Evolutionary conservation across 495 filamentous ascomycete species (phyloP).

Genomic region (Podospora bellae-mahoneyi): DNA sequence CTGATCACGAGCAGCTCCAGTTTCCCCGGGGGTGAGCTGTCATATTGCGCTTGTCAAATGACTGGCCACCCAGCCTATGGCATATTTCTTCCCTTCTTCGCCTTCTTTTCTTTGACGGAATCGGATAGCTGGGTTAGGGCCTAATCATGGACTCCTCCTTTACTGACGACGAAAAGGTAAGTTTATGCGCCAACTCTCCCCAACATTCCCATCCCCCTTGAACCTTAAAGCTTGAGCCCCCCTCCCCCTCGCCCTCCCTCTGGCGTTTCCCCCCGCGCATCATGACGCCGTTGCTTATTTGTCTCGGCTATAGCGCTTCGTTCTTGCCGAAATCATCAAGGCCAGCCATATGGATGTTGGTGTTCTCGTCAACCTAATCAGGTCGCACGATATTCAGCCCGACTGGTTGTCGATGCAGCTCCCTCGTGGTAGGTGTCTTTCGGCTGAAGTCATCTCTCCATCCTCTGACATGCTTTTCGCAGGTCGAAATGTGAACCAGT

Average conservation of each 20-base stretch:
- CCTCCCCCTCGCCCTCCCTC: background rate
- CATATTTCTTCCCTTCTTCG: slow-evolving; percentile 28
- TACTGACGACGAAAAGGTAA: slow-evolving; percentile 49
- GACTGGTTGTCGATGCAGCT: slow-evolving; percentile 48
- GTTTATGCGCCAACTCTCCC: slow-evolving; percentile 10
- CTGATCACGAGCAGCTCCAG: slow-evolving; percentile 29
- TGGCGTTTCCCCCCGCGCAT: slow-evolving; percentile 13
- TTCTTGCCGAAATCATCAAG: slow-evolving; percentile 55
- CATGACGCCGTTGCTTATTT: slow-evolving; percentile 12
- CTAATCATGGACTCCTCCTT: slow-evolving; percentile 47
- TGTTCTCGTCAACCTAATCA: slow-evolving; percentile 49
- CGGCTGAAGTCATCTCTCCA: background rate
- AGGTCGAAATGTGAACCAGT: slow-evolving; percentile 51
- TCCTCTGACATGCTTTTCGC: slow-evolving; percentile 25
- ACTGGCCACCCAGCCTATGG: slow-evolving; percentile 30
- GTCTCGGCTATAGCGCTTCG: slow-evolving; percentile 44
- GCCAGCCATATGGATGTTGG: slow-evolving; percentile 46
- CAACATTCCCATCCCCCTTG: slow-evolving; percentile 6
- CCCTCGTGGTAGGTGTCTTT: slow-evolving; percentile 40
- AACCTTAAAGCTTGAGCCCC: background rate
- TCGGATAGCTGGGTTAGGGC: slow-evolving; percentile 25
- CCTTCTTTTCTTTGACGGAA: slow-evolving; percentile 33
- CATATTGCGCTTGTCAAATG: slow-evolving; percentile 39
- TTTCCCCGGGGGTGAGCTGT: slow-evolving; percentile 22
- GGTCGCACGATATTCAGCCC: slow-evolving; percentile 40